Conservation (phyloP, 2,329 filamentous ascomycete genomes). For the Penicillium janthinellum region DNA sequence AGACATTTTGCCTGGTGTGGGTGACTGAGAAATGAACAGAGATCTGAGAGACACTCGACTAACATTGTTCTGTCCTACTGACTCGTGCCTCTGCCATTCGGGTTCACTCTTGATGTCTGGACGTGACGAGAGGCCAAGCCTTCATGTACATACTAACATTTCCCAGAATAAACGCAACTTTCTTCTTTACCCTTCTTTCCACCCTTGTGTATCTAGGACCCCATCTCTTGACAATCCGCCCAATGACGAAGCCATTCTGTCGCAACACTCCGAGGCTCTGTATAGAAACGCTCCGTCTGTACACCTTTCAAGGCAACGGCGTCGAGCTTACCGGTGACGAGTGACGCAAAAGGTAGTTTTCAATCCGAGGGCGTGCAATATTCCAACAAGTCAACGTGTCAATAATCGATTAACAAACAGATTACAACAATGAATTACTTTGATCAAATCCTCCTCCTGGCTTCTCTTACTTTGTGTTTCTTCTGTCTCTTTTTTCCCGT, state of each 20-base stretch:
- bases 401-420: background rate
- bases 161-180: background rate
- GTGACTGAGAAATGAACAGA: conserved; percentile 53
- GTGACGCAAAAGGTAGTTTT: conserved; percentile 45
- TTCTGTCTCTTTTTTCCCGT: background rate
- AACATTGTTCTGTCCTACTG: background rate
- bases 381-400: background rate
- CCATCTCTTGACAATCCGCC: conserved; percentile 4
- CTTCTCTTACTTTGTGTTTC: background rate
- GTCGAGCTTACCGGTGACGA: conserved; percentile 44
- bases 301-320: conserved; percentile 33
- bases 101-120: background rate
- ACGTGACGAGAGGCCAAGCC: background rate
- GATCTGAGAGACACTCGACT: conserved; percentile 45
- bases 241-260: conserved; percentile 34
- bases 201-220: background rate
- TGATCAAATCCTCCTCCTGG: background rate
- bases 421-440: background rate
- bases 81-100: background rate
- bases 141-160: conserved; percentile 12
- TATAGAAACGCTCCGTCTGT: conserved; percentile 34
- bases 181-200: background rate
- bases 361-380: conserved; percentile 35
- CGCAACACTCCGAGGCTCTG: conserved; percentile 31
- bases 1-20: conserved; percentile 34